Conservation (phyloP, 2,329 filamentous ascomycete species). For the Colletotrichum theobromicola region DNA sequence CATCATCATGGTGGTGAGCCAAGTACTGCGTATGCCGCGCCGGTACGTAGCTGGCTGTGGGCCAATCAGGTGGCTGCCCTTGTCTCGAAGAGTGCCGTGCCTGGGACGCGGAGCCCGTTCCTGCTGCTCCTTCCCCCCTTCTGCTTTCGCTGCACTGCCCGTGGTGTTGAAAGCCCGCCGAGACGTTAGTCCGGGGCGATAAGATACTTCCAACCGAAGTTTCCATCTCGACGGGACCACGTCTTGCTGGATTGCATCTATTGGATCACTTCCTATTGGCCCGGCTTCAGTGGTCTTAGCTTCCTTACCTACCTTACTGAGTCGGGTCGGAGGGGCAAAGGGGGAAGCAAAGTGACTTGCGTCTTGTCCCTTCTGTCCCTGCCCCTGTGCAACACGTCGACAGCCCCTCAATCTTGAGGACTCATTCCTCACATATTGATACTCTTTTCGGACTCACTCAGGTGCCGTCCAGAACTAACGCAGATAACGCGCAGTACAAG, state of each 20-base stretch:
- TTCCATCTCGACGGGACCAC: no score
- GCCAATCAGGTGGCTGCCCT: neutral
- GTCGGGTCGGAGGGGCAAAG: neutral
- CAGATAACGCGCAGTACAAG: neutral
- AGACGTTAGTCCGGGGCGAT: slow-evolving; percentile 5
- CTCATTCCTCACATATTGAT: neutral
- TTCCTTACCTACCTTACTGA: neutral
- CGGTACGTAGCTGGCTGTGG: neutral
- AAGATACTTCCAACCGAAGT: slow-evolving; percentile 1
- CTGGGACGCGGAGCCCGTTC: neutral
- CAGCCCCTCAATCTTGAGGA: neutral
- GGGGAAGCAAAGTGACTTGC: neutral
- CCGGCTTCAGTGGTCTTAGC: neutral
- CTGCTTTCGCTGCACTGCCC: neutral
- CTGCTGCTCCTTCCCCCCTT: neutral
- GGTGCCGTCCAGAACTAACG: neutral
- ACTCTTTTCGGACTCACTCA: neutral
- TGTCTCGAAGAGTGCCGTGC: neutral
- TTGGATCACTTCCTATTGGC: slow-evolving; percentile 16
- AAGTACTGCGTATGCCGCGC: neutral
- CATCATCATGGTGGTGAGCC: neutral
- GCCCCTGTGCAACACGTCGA: neutral
- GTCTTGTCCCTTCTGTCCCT: neutral
- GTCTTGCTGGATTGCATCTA: neutral
- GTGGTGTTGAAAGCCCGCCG: neutral